Evolutionary conservation across 2,329 filamentous ascomycete genomes (phyloP).

Genomic region (Exophiala aquamarina): DNA sequence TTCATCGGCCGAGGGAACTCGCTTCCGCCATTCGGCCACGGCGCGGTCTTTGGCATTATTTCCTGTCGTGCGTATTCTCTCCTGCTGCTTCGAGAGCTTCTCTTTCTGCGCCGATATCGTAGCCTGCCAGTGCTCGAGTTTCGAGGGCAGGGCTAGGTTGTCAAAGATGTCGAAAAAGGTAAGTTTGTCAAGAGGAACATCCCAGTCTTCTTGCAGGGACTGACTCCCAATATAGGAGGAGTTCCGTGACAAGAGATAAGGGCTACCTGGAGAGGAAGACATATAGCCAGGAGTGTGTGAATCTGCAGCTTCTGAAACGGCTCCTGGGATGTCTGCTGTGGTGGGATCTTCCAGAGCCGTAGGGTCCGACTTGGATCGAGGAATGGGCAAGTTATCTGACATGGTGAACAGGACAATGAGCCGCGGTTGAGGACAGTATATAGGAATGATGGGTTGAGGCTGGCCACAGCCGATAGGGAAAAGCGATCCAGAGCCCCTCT

Average conservation of each 20-base stretch:
- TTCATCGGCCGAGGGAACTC: conserved; percentile 84
- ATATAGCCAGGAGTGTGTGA: conserved; percentile 42
- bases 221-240: conserved; percentile 80
- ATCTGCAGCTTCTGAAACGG: conserved; percentile 19
- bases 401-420: conserved; percentile 22
- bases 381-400: conserved; percentile 28
- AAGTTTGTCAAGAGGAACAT: conserved; percentile 81
- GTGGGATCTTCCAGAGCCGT: conserved; percentile 21
- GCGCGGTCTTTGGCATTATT: conserved; percentile 82
- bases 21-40: conserved; percentile 86
- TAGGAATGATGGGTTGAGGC: too few relatives aligned
- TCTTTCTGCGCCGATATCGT: conserved; percentile 79
- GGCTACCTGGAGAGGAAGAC: conserved; percentile 45
- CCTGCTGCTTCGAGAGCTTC: conserved; percentile 78
- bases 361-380: conserved; percentile 30
- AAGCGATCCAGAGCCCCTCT: too few relatives aligned
- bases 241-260: conserved; percentile 66
- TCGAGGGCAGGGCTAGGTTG: conserved; percentile 84
- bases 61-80: conserved; percentile 65
- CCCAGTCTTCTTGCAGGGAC: conserved; percentile 86
- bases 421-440: background rate
- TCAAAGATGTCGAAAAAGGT: conserved; percentile 92
- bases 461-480: too few relatives aligned
- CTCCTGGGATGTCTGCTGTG: conserved; percentile 21
- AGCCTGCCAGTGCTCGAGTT: conserved; percentile 85